Evolutionary conservation across 2,329 filamentous ascomycete species (phyloP).

Genomic region (Alternaria sp.): DNA sequence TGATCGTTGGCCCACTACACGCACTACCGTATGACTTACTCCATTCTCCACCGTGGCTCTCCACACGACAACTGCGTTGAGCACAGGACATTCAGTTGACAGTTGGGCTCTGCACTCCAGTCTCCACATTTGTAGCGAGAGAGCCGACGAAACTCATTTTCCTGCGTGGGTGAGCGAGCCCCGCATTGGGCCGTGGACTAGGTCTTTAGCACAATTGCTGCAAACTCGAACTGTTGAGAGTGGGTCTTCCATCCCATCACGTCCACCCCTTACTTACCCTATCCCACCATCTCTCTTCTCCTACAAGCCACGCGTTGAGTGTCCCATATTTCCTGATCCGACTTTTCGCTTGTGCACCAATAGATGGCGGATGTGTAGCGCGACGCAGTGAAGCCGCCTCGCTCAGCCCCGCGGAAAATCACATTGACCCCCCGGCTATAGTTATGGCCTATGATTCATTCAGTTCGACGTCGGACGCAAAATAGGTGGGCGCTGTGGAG

Average conservation of each 20-base stretch:
- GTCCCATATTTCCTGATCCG: neutral
- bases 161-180: neutral
- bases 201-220: neutral
- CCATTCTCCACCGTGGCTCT: constrained; percentile 3
- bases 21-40: constrained; percentile 4
- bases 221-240: constrained; percentile 27
- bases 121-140: constrained; percentile 5
- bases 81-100: neutral
- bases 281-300: neutral
- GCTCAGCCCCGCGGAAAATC: neutral
- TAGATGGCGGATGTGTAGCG: neutral
- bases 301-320: neutral
- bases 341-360: neutral
- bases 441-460: neutral
- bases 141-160: neutral
- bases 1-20: neutral
- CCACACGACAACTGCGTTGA: constrained; percentile 5
- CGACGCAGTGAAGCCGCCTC: neutral
- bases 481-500: neutral
- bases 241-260: constrained; percentile 11
- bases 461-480: neutral
- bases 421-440: neutral
- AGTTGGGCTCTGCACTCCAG: constrained; percentile 11
- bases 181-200: neutral
- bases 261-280: neutral